These are phyloP conservation scores for Vaccinium macrocarpon DNA, from an alignment of 148 eudicot genomes.

Conservation along the genomic window DNA sequence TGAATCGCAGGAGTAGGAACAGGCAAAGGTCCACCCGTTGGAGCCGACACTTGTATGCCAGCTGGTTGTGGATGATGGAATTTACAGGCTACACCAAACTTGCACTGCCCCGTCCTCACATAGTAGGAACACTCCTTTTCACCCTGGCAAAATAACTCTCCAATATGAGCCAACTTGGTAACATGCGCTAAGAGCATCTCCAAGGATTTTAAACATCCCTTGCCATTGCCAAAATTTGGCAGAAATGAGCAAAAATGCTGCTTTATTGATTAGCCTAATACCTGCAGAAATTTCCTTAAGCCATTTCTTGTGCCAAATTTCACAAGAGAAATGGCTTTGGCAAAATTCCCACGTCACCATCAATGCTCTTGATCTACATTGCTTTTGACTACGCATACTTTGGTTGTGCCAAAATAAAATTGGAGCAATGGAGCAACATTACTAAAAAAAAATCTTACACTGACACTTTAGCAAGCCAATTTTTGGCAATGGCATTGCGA, in stretches of 20 bases:
- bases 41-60: constrained; percentile 36
- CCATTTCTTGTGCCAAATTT: not conserved
- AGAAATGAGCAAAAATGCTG: not conserved
- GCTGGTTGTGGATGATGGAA: constrained; percentile 81
- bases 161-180: constrained; percentile 5
- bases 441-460: not conserved
- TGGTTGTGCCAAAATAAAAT: not conserved
- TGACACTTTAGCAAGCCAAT: not conserved
- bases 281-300: not conserved
- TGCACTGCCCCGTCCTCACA: constrained; percentile 83
- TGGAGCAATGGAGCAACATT: not conserved
- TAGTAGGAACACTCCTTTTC: constrained; percentile 93
- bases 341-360: not conserved
- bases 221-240: not conserved
- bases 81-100: constrained; percentile 89
- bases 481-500: not conserved
- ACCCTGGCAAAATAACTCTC: constrained; percentile 47
- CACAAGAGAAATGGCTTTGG: not conserved
- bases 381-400: not conserved
- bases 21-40: constrained; percentile 38
- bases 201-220: not conserved
- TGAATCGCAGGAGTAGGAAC: constrained; percentile 41
- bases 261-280: not conserved
- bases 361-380: not conserved
- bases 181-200: not conserved